phyloP scores from a whole-genome alignment of 345 rosid genomes.

The Dimocarpus longan region DNA sequence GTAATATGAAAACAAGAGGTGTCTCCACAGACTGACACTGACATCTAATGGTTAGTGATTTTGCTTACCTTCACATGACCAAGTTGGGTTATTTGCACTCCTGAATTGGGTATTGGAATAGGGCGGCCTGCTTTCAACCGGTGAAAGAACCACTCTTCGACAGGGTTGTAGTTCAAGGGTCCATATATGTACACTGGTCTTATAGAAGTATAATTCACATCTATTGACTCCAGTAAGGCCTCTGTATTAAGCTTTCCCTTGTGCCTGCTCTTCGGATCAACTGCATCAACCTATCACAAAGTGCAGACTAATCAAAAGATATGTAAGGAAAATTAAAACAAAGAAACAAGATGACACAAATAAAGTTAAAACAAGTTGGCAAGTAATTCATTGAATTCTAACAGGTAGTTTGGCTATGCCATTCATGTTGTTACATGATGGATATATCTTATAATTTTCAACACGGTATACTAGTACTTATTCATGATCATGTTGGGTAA shows the following conservation, averaged over 20 bases:
- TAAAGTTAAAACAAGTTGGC: background rate
- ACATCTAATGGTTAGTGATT: conserved; percentile 12
- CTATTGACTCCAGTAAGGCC: conserved; percentile 59
- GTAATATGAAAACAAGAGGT: background rate
- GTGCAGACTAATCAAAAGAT: conserved; percentile 11
- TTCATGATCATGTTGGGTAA: background rate
- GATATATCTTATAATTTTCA: background rate
- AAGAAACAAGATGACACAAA: background rate
- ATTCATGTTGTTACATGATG: background rate
- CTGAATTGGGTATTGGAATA: conserved; percentile 87
- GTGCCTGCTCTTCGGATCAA: conserved; percentile 98
- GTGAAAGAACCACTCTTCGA: conserved; percentile 99
- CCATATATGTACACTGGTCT: conserved; percentile 97
- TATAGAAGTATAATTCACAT: conserved; percentile 89
- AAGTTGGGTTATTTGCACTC: conserved; percentile 80
- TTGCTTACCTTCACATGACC: conserved; percentile 91
- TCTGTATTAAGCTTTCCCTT: conserved; percentile 96
- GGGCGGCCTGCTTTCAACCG: conserved; percentile 94
- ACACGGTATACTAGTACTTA: background rate
- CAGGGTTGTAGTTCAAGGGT: conserved; percentile 96
- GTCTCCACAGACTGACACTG: background rate
- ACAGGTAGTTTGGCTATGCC: background rate
- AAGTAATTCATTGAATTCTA: background rate
- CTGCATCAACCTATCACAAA: conserved; percentile 66
- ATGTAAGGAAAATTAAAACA: background rate